Base-by-base conservation (phyloP, 1,139 yeast species). In the Groenewaldozyma sp. region DNA sequence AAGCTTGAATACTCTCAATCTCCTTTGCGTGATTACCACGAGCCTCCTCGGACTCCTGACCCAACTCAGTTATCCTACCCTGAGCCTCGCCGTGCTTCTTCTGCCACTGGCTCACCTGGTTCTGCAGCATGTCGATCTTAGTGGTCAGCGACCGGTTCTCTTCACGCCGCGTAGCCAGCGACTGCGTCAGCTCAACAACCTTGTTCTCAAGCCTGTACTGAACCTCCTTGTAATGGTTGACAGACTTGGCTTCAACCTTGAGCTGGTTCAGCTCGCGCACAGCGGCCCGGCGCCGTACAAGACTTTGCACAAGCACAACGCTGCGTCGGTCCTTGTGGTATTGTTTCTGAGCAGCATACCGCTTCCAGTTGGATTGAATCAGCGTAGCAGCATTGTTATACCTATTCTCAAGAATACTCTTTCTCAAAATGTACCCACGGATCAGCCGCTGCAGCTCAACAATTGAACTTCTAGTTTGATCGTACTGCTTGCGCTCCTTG, bases 181-280 rank as follows among this genome's bases (percentile, higher is more conserved):
- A 75, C 59, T 88, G 95, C 1, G 95, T 87, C 49, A 93, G 74
- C 61, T 88, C 95, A 49, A 91, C 87, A 19, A 93, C 97, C 70
- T 91, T 91, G 63, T 88, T 91, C 62, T 93, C 98, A 55, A 91
- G 73, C 59, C 82, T 78, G 64, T 86, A 91, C 54, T 94, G 86
- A 31, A 86, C 94, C 59, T 91, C 95, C 62, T 84, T 78, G 68
- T 84, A 73, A 56, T 82, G 94, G 58, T 79, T 81, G 36, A 86
- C 94, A 18, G 95, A 84, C 59, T 86, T 86, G 31, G 96, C 95
- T 50, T 91, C 97, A 22, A 71, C 73, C 58, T 76, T 82, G 58
- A 86, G 68, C 45, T 69, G 64, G 46, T 68, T 66, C 52, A 84
- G 74, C 58, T 80, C 80, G 40, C 68, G 67, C 50, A 68, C 68